Percentiles rank a stretch among this genome's conserved stretches.
These are phyloP conservation scores for Calonectria naviculata DNA, from an alignment of 2,329 filamentous ascomycete genomes.

Conservation along the genomic window DNA sequence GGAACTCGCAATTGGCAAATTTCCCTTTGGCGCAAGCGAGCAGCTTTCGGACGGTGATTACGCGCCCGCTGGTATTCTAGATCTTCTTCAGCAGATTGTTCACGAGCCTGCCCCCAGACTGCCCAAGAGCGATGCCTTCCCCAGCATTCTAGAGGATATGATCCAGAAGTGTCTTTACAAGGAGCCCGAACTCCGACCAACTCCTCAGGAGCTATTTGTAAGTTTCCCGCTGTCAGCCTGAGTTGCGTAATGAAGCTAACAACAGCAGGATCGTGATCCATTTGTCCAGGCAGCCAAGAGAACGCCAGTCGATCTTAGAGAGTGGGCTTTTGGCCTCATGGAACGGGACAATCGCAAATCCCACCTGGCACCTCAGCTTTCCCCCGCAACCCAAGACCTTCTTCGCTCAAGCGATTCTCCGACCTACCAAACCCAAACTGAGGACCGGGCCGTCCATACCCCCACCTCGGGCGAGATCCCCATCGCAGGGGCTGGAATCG, in stretches of 20 bases:
- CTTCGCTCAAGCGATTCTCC: slow-evolving; percentile 74
- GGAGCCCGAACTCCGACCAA: slow-evolving; percentile 87
- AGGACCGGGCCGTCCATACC: slow-evolving; percentile 63
- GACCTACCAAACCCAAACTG: slow-evolving; percentile 52
- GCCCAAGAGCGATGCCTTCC: slow-evolving; percentile 98
- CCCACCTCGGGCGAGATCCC: slow-evolving; percentile 81
- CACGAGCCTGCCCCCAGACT: slow-evolving; percentile 93
- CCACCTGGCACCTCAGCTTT: slow-evolving; percentile 84
- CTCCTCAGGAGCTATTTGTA: slow-evolving; percentile 93
- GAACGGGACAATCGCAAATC: slow-evolving; percentile 96
- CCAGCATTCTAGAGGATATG: slow-evolving; percentile 94
- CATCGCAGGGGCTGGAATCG: slow-evolving; percentile 66
- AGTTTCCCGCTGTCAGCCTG: slow-evolving; percentile 47
- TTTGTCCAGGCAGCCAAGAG: slow-evolving; percentile 97
- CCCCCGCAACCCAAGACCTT: slow-evolving; percentile 81
- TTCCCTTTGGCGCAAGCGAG: slow-evolving; percentile 86
- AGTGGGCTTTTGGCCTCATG: slow-evolving; percentile 95
- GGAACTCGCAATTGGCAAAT: slow-evolving; percentile 97
- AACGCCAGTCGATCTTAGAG: slow-evolving; percentile 91
- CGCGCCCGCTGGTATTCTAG: slow-evolving; percentile 92
- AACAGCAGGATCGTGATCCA: slow-evolving; percentile 83
- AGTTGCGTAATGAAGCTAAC: slow-evolving; percentile 25
- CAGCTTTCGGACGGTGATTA: slow-evolving; percentile 78
- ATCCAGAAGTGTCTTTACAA: slow-evolving; percentile 96
- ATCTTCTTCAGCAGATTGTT: slow-evolving; percentile 96